A percentile compares a stretch with the other conserved stretches of the same genome.
Conservation (phyloP, 1,284 basidiomycete genomes). For the Cutaneotrichosporon mucoides region DNA sequence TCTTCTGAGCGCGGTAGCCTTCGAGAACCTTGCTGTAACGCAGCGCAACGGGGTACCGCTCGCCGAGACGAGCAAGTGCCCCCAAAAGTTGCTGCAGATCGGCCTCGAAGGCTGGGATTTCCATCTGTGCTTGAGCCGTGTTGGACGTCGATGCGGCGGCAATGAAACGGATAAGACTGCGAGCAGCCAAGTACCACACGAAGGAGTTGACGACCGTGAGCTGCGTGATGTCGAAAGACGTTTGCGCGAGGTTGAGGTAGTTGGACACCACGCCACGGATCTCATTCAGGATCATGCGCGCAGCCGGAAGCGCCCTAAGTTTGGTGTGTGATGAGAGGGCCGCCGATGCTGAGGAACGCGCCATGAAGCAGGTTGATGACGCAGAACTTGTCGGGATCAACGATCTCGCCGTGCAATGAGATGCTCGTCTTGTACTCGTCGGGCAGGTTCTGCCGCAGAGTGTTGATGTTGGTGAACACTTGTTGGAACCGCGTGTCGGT, state of each 20-base stretch:
- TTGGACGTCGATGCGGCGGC: conserved; percentile 32
- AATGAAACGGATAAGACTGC: conserved; percentile 36
- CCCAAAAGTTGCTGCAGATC: conserved; percentile 35
- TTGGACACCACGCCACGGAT: conserved; percentile 40
- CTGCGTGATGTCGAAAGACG: conserved; percentile 40
- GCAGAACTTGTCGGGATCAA: conserved; percentile 35
- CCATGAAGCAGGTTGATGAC: conserved; percentile 34
- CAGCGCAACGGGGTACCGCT: conserved; percentile 31
- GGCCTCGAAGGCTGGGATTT: conserved; percentile 31
- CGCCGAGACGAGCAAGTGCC: conserved; percentile 27
- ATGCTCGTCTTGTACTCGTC: conserved; percentile 30
- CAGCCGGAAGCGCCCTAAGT: conserved; percentile 36
- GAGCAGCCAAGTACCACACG: conserved; percentile 27
- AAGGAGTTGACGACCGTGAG: conserved; percentile 18
- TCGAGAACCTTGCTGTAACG: conserved; percentile 6
- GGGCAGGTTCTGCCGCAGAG: conserved; percentile 36
- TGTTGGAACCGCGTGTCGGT: conserved; percentile 29
- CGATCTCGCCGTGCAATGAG: conserved; percentile 6
- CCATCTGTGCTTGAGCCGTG: conserved; percentile 17
- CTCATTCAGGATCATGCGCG: conserved; percentile 35
- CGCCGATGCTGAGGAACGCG: conserved; percentile 31
- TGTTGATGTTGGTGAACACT: conserved; percentile 32
- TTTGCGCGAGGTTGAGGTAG: conserved; percentile 40
- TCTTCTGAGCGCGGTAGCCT: not conserved
- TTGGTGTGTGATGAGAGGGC: conserved; percentile 36